phyloP scores from a whole-genome alignment of 2,329 filamentous ascomycete genomes.

The Curvularia spicifera region DNA sequence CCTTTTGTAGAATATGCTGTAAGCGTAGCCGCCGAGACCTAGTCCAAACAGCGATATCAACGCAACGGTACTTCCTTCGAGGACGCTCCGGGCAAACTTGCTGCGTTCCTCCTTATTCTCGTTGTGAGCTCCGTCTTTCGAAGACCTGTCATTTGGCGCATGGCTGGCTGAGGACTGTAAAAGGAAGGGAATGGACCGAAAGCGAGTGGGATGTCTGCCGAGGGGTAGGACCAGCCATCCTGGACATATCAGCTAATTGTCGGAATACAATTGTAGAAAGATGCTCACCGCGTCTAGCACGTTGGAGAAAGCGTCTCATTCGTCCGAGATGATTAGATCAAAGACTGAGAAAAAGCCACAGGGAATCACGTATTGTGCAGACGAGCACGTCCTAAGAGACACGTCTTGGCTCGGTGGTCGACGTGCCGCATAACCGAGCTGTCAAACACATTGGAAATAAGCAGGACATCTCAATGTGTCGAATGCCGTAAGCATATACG shows the following conservation, averaged over 20 bases:
- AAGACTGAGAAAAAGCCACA: neutral
- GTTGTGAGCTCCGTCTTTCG: neutral
- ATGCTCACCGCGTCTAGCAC: constrained; percentile 28
- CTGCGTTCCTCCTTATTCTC: constrained; percentile 30
- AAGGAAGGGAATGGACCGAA: constrained; percentile 23
- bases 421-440: constrained; percentile 16
- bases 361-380: constrained; percentile 5
- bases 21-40: constrained; percentile 44
- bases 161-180: constrained; percentile 13
- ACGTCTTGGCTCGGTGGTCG: constrained; percentile 27
- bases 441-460: neutral
- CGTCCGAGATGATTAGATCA: constrained; percentile 7
- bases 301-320: constrained; percentile 38
- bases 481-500: neutral
- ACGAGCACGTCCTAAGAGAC: constrained; percentile 16
- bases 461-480: neutral
- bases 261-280: no score
- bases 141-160: neutral
- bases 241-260: constrained; percentile 18
- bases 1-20: constrained; percentile 43
- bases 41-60: constrained; percentile 44
- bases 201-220: constrained; percentile 28
- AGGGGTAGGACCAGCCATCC: constrained; percentile 42
- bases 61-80: constrained; percentile 46
- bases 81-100: constrained; percentile 41